phyloP scores from a whole-genome alignment of 2,329 filamentous ascomycete species.

The Fusarium piperis region DNA sequence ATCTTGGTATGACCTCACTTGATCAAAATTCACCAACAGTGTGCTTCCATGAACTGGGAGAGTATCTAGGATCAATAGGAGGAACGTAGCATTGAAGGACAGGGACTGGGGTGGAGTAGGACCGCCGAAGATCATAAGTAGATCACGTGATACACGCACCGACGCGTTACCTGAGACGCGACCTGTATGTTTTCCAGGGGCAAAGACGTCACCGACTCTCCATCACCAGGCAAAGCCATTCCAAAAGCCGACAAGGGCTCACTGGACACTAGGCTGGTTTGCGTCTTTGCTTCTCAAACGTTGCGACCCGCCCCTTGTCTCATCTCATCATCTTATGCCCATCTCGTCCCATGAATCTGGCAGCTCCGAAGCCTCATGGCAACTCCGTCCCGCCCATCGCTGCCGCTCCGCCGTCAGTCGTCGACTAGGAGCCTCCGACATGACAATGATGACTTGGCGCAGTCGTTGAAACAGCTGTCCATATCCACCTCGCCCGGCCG shows the following conservation, averaged over 20 bases:
- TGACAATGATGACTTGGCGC: constrained; percentile 49
- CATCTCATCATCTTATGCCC: constrained; percentile 14
- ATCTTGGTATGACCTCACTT: background rate
- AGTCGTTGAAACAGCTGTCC: constrained; percentile 57
- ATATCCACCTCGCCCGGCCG: constrained; percentile 48
- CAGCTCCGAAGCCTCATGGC: constrained; percentile 40
- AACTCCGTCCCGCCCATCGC: constrained; percentile 40
- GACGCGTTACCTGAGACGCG: constrained; percentile 33
- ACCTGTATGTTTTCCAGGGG: constrained; percentile 16
- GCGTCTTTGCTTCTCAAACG: constrained; percentile 15
- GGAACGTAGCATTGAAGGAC: background rate
- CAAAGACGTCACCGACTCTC: constrained; percentile 35
- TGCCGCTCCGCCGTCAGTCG: constrained; percentile 48
- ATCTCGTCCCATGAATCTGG: constrained; percentile 23
- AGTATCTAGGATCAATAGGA: background rate
- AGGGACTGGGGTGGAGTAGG: background rate
- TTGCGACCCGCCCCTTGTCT: constrained; percentile 24
- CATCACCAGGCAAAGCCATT: constrained; percentile 25
- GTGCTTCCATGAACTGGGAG: background rate
- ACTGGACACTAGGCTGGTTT: constrained; percentile 11
- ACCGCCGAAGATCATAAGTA: constrained; percentile 4
- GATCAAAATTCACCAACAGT: background rate
- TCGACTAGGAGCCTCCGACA: constrained; percentile 43
- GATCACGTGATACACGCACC: constrained; percentile 18
- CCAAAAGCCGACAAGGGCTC: constrained; percentile 26